phyloP scores from a whole-genome alignment of 208 protist genomes.

The Acanthamoeba royreba region DNA sequence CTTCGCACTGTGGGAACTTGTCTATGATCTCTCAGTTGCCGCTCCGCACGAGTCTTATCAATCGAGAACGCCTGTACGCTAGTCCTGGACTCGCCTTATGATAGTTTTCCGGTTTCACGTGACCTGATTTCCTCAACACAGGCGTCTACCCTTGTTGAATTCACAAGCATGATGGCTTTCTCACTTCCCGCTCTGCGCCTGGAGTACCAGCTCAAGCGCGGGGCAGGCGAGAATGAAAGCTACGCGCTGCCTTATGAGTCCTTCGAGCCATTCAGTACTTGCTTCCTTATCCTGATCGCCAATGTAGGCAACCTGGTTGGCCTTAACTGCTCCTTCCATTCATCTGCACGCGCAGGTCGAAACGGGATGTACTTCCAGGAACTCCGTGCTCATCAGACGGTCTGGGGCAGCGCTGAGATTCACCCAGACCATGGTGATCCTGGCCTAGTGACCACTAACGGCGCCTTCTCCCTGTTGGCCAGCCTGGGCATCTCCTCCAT shows the following conservation, averaged over 20 bases:
- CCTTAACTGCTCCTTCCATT: neutral
- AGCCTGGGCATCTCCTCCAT: slow-evolving; percentile 54
- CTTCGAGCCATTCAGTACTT: slow-evolving; percentile 45
- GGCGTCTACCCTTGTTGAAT: neutral
- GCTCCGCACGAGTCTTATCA: slow-evolving; percentile 4
- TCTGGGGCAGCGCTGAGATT: slow-evolving; percentile 54
- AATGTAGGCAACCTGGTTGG: neutral
- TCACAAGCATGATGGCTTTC: neutral
- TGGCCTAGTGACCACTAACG: slow-evolving; percentile 28
- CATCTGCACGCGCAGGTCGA: neutral
- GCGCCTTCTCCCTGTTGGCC: slow-evolving; percentile 22
- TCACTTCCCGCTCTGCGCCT: slow-evolving; percentile 14
- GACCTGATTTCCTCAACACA: neutral
- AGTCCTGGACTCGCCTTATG: too few relatives aligned
- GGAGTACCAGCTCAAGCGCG: slow-evolving; percentile 13
- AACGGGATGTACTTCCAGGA: slow-evolving; percentile 59
- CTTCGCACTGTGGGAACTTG: neutral
- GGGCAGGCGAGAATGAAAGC: slow-evolving; percentile 35
- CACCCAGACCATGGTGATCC: slow-evolving; percentile 42
- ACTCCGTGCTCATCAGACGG: slow-evolving; percentile 20
- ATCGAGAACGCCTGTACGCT: neutral
- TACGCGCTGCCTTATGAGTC: slow-evolving; percentile 45
- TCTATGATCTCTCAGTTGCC: neutral
- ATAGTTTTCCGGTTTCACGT: too few relatives aligned
- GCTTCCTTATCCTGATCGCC: too few relatives aligned